Evolutionary conservation across 192 early-diverging fungal species (phyloP), one percentile per base, ranked within the genome.

Genomic region (Umbelopsis vinacea): DNA sequence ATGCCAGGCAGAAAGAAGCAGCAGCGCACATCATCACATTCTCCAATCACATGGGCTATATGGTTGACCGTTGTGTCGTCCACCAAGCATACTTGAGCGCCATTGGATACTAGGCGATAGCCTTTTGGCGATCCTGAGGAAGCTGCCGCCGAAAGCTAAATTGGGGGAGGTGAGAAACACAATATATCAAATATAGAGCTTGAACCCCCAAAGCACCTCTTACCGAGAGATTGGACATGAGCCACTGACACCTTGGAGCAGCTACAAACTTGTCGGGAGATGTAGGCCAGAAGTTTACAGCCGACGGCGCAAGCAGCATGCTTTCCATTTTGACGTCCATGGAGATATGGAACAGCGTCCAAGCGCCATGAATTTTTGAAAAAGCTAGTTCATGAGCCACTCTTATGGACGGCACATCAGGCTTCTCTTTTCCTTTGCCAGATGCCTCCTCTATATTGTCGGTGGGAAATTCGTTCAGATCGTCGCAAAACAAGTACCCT

Each of bases 211-310:
- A 12, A 22, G 22, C 14, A 54, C 10, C 10, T 26, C 57, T 55
- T 63, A 63, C 57, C 57, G 57, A 63, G 17, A 63, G 33, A 35
- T 63, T 63, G 57, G 57, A 63, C 57, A 63, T 63, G 33, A 63
- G 57, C 57, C 57, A 63, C 12, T 63, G 57, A 19, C 57, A 63
- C 33, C 57, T 63, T 3, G 57, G 57, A 3, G 57, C 33, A 3
- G 33, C 33, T 63, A 63, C 57, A 63, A 63, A 63, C 11, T 63
- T 29, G 33, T 63, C 33, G 17, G 57, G 57, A 3, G 19, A 37
- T 15, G 57, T 37, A 15, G 57, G 29, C 57, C 57, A 63, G 15
- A 63, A 63, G 26, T 63, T 63, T 2, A 63, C 57, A 0, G 57
- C 26, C 0, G 33, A 63, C 4, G 57, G 57, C 29, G 33, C 33